Conservation (phyloP, 2,329 filamentous ascomycete genomes). For the Verticillium albo-atrum region DNA sequence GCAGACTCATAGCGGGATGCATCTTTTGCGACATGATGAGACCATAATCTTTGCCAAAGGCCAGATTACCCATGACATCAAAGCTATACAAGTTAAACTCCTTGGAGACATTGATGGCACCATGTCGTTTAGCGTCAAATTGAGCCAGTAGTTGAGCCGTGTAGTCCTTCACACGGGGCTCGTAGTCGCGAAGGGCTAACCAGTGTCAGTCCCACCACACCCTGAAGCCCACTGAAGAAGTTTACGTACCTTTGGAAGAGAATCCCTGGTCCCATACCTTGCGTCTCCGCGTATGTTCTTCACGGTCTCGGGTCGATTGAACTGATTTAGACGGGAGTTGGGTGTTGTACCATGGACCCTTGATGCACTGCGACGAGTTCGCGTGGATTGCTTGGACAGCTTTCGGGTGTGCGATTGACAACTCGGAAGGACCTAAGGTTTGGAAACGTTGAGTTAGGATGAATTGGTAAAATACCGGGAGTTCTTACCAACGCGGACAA, state of each 20-base stretch:
- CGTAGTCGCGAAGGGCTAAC: slow-evolving; percentile 19
- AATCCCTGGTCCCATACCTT: slow-evolving; percentile 28
- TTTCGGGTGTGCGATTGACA: slow-evolving; percentile 23
- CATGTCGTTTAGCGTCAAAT: slow-evolving; percentile 15
- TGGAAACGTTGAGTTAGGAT: neutral
- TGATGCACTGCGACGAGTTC: slow-evolving; percentile 21
- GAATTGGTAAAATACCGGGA: neutral
- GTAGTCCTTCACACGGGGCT: slow-evolving; percentile 19
- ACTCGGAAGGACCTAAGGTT: slow-evolving; percentile 20
- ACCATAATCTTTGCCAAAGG: slow-evolving; percentile 29
- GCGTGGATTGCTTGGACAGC: slow-evolving; percentile 22
- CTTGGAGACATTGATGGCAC: slow-evolving; percentile 19
- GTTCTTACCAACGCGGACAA: slow-evolving; percentile 20
- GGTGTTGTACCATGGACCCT: slow-evolving; percentile 28
- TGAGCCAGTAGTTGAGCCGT: slow-evolving; percentile 16
- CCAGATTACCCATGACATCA: slow-evolving; percentile 36
- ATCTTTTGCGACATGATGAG: slow-evolving; percentile 23
- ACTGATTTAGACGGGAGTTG: slow-evolving; percentile 21
- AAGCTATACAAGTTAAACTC: slow-evolving; percentile 31
- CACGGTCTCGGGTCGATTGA: slow-evolving; percentile 23
- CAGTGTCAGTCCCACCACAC: no score
- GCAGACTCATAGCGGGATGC: slow-evolving; percentile 18
- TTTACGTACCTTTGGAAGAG: slow-evolving; percentile 18
- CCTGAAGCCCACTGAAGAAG: no score
- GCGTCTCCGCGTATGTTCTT: slow-evolving; percentile 23